Evolutionary conservation across 1,284 basidiomycete genomes (phyloP), one percentile per base, ranked within the genome.

Genomic region (Trichosporon sp.): DNA sequence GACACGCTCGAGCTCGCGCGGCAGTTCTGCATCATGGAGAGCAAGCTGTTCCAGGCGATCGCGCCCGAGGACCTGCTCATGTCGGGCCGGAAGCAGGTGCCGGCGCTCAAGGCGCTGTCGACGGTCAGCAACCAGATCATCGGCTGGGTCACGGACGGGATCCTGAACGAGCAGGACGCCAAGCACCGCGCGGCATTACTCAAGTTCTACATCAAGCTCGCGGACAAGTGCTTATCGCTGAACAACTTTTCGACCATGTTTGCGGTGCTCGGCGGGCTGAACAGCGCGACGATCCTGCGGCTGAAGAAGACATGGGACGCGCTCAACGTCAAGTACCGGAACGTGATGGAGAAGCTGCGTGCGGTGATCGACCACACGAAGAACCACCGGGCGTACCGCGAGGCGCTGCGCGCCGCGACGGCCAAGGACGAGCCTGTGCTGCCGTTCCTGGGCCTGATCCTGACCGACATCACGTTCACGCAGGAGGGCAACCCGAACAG

Each of bases 191-290:
- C 93, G 4, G 84, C 85, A 25, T 83, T 91, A 63, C 87, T 99
- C 70, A 98, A 96, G 80, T 92, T 97, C 72, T 92, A 98, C 76
- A 96, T 99, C 81, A 88, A 87, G 72, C 88, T 98, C 56, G 95
- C 97, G 51, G 95, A 98, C 94, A 91, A 92, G 62, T 99, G 96
- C 83, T 90, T 93, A 63, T 83, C 85, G 18, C 83, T 99, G 73
- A 92, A 96, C 80, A 99, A 99, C 83, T 99, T 93, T 83, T 96
- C 95, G 13, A 92, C 91, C 13, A 92, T 98, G 89, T 93, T 94
- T 77, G 94, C 96, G 32, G 93, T 99, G 68, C 89, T 97, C 11
- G 96, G 95, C 3, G 97, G 95, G 2, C 86, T 99, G 65, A 98
- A 98, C 77, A 95, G 93, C 8, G 92, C 95, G 34, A 94, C 95